phyloP scores from a whole-genome alignment of 805 yeast genomes.

The Saccharomycopsis babjevae region DNA sequence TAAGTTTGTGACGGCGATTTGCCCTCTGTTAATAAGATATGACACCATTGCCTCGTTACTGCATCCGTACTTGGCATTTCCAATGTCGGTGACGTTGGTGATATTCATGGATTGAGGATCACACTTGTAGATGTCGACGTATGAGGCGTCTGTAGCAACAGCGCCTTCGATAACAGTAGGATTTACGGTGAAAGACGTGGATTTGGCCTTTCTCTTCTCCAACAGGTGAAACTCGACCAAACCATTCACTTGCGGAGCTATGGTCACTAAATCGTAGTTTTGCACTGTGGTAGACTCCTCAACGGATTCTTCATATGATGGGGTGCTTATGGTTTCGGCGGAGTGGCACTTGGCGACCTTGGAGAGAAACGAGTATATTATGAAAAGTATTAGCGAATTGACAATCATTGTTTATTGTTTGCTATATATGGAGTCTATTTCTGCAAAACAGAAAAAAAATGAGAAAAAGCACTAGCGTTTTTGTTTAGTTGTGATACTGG shows the following conservation, averaged over 20 bases:
- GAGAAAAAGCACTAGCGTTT: no score
- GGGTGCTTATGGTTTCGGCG: not conserved
- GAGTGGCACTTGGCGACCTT: not conserved
- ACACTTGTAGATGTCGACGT: slow-evolving; percentile 10
- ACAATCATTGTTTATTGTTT: not conserved
- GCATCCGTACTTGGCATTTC: slow-evolving; percentile 11
- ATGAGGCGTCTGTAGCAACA: not conserved
- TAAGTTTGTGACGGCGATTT: slow-evolving; percentile 6
- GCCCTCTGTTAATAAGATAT: slow-evolving; percentile 11
- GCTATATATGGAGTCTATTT: no score
- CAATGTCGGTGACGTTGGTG: not conserved
- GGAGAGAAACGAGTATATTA: not conserved
- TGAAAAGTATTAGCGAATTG: not conserved
- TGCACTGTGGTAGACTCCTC: not conserved
- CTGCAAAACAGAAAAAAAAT: no score
- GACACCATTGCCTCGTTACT: slow-evolving; percentile 4
- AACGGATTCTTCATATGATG: no score
- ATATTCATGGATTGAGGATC: not conserved
- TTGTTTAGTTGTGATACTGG: no score
- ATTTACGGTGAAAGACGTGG: not conserved
- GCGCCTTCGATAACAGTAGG: not conserved
- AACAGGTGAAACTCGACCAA: not conserved
- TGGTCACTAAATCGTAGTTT: not conserved
- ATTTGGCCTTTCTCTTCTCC: not conserved
- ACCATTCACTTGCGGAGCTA: not conserved